These are phyloP conservation scores for Lizonia empirigonia DNA, from an alignment of 2,329 filamentous ascomycete genomes.

Conservation along the genomic window DNA sequence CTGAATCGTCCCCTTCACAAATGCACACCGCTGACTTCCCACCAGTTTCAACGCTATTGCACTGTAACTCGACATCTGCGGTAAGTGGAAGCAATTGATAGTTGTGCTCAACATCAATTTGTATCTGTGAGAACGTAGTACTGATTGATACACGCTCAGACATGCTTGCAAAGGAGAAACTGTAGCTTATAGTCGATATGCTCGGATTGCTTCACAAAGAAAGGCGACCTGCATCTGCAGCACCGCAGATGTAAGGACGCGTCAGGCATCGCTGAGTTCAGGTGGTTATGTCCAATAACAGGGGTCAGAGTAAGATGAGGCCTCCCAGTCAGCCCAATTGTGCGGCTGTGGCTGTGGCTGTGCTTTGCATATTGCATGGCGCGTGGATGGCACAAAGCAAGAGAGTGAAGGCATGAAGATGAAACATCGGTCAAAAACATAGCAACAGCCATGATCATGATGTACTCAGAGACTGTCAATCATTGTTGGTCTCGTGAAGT, in stretches of 20 bases:
- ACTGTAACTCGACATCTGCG: slow-evolving; percentile 70
- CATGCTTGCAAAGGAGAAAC: slow-evolving; percentile 47
- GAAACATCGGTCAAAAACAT: too few species aligned
- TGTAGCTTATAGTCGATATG: slow-evolving; percentile 22
- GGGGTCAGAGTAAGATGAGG: slow-evolving; percentile 17
- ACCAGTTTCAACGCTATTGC: slow-evolving; percentile 66
- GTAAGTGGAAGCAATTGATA: slow-evolving; percentile 44
- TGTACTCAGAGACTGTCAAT: neutral
- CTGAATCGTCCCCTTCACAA: too few species aligned
- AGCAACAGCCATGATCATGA: neutral
- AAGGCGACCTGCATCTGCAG: neutral
- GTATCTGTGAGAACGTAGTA: neutral
- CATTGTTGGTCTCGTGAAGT: neutral
- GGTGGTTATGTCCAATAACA: slow-evolving; percentile 10
- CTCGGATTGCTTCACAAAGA: neutral
- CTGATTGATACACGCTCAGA: slow-evolving; percentile 29
- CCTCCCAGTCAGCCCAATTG: slow-evolving; percentile 11
- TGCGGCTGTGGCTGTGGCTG: slow-evolving; percentile 32
- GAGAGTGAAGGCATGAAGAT: neutral
- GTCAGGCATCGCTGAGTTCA: slow-evolving; percentile 20
- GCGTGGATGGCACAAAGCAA: neutral
- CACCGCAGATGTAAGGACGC: slow-evolving; percentile 12
- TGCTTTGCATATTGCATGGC: neutral
- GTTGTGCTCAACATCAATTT: slow-evolving; percentile 5
- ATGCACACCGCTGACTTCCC: slow-evolving; percentile 16